Evolutionary conservation across 768 basidiomycete species (phyloP), one percentile per base, ranked within the genome.

Genomic region (Suillus decipiens): DNA sequence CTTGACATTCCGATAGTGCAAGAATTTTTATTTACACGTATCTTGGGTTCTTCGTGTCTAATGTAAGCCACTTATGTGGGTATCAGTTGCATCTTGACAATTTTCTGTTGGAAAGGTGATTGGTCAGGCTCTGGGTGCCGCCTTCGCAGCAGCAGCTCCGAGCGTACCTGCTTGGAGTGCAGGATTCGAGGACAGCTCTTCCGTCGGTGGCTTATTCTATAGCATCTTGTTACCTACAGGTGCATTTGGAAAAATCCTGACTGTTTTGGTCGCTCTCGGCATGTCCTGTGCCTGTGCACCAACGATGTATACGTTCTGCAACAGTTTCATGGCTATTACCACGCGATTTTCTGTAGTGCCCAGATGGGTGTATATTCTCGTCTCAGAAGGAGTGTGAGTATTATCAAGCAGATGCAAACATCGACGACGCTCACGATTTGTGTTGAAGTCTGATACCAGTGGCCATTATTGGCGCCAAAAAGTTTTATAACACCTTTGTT

Each of bases 11-110:
- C 9, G 48, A 0, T 54, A 82, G 81, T 22, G 36, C 60, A 31
- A 73, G 78, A 12, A 74, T 84, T 37, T 81, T 80, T 67, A 22
- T 77, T 14, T 83, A 80, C n/a, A 45, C 45, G 6, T 45, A 45
- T 45, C 45, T 45, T 22, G 45, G 45, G 45, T 45, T 45, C 19
- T 45, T 45, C 45, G 45, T 45, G n/a, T 45, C 45, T n/a, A 45
- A 45, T 45, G 45, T 45, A 22, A n/a, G 45, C n/a, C 19, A 12
- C 22, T 45, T 22, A 22, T 45, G 45, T 45, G 5, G 2, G 11
- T 12, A 45, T 11, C n/a, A 45, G 45, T 45, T 22, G 10, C 45
- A 45, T n/a, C 5, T 45, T 45, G 45, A 12, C n/a, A 6, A 45
- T 2, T 22, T 22, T 45, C 11, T 12, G n/a, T 45, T 22, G 11